Evolutionary conservation across 441 rosid species (phyloP).

Genomic region (Dalechampia spathulata): DNA sequence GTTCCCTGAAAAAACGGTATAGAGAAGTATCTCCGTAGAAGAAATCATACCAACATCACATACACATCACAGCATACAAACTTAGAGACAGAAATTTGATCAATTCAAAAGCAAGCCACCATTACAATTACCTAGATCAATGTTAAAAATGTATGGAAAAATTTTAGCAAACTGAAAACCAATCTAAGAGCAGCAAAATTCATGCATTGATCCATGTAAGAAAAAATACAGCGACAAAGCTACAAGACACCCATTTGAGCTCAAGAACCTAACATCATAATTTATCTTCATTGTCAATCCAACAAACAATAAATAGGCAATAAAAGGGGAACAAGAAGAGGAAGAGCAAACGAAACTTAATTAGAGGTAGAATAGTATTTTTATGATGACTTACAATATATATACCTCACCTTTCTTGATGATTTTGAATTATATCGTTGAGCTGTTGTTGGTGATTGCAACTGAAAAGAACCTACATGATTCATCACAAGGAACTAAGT

Average conservation of each 20-base stretch:
- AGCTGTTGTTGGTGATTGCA: constrained; percentile 2
- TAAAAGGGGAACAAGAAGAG: neutral
- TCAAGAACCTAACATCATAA: neutral
- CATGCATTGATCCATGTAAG: neutral
- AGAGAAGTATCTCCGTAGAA: no score
- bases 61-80: no score
- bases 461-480: constrained; percentile 12
- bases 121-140: no score
- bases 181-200: neutral
- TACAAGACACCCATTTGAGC: neutral
- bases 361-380: neutral
- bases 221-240: neutral
- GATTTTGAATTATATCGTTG: constrained; percentile 11
- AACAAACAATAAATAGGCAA: neutral
- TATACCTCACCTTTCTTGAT: constrained; percentile 19
- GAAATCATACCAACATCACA: no score
- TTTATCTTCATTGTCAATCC: neutral
- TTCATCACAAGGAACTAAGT: neutral
- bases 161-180: neutral
- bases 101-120: no score
- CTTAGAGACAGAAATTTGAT: no score
- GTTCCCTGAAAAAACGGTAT: no score
- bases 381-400: neutral
- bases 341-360: neutral
- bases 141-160: neutral